phyloP scores from a whole-genome alignment of 176 grass and related monocot species.

The Stipa capillata region DNA sequence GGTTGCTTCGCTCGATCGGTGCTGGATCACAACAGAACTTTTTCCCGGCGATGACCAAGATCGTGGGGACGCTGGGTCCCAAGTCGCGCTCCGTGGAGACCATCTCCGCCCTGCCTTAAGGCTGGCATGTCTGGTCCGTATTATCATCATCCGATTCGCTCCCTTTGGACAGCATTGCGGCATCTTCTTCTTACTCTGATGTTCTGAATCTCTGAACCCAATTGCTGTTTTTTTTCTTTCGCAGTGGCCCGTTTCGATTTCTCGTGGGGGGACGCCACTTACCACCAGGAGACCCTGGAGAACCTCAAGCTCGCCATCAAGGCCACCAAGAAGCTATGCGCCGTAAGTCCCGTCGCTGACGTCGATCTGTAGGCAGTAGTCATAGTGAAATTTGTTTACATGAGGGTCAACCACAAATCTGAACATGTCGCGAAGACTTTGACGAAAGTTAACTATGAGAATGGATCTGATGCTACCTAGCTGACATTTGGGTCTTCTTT shows the following conservation, averaged over 20 bases:
- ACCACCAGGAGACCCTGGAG: conserved; percentile 94
- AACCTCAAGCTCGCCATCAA: conserved; percentile 93
- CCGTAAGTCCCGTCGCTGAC: conserved; percentile 22
- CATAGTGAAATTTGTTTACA: background rate
- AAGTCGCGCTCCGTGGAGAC: conserved; percentile 89
- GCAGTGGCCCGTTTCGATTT: conserved; percentile 97
- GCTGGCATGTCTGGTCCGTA: conserved; percentile 86
- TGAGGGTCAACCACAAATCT: background rate
- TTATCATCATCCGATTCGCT: background rate
- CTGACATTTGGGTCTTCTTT: background rate
- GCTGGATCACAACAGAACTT: conserved; percentile 72
- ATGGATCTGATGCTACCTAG: background rate
- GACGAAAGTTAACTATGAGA: background rate
- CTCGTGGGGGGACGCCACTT: conserved; percentile 78
- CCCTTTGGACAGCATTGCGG: too few relatives aligned
- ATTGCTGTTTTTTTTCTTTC: background rate
- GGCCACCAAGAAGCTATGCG: conserved; percentile 90
- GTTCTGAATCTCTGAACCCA: too few relatives aligned
- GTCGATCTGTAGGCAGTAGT: background rate
- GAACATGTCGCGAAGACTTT: background rate
- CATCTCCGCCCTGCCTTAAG: conserved; percentile 94
- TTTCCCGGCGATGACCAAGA: conserved; percentile 99
- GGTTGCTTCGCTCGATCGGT: background rate
- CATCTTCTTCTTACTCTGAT: too few relatives aligned
- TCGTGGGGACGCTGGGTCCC: conserved; percentile 90